Evolutionary conservation across 345 rosid genomes (phyloP), one percentile per base, ranked within the genome.

Genomic region (Lepidium sativum): DNA sequence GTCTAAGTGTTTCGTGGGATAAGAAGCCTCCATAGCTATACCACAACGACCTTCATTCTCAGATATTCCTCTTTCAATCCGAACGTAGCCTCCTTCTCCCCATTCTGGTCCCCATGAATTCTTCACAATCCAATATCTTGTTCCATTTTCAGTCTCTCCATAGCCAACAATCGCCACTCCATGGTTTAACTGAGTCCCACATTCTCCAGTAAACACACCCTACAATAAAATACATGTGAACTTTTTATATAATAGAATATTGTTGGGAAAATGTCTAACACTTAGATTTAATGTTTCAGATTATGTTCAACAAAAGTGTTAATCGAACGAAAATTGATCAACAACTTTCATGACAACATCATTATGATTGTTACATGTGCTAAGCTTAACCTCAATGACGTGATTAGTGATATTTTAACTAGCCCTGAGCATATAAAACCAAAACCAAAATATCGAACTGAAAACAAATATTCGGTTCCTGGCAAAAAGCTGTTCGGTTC

Each of bases 81-180:
- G 81, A 20, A 81, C 73, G 68, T 81, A 84, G 12, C 95, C 90
- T 45, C 80, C 80, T 82, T 87, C 88, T 44, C 95, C 95, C 95
- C 88, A 87, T 65, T 77, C 81, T 0, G 71, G 3, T 40, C 95
- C 95, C 90, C 95, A 87, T 3, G 90, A 87, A 44, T 84, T 87
- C 69, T 66, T 80, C 70, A 87, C 90, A 9, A 78, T 80, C 95
- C 95, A 87, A 48, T 84, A 84, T 54, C 82, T 82, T 2, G 77
- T 80, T 70, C 90, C 90, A 8, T 72, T 81, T 1, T 63, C 39
- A 0, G 86, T 83, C 16, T 82, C 66, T 64, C 95, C 90, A 9
- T 83, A 87, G 2, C 90, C 90, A 1, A 87, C 88, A 8, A 72
- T 47, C 12, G 84, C 81, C 6, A 87, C 88, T 9, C 88, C 86